Base-by-base conservation (phyloP, 148 eudicot genomes). In the Rhododendron molle region DNA sequence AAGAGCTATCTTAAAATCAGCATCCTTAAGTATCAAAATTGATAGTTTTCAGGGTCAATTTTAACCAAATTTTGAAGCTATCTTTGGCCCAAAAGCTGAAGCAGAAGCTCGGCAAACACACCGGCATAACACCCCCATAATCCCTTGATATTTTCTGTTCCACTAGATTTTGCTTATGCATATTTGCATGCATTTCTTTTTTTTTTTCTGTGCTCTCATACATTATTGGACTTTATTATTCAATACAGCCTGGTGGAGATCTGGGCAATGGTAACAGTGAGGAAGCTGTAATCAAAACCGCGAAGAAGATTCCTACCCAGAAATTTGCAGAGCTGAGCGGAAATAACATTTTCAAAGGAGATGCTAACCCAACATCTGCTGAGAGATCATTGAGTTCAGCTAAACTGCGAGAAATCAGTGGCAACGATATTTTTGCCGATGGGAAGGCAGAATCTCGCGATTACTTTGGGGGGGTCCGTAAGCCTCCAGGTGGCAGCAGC, bases 401-500 rank as follows among this genome's bases (percentile, higher is more conserved):
- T 21, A 96, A 96, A 90, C 89, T 96, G 90, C 89, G 95, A 46
- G 99, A 96, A 89, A 96, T 96, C 77, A 93, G 98, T 46, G 99
- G 99, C 62, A 96, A 90, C 26, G 89, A 95, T 81, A 96, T 96
- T 34, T 96, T 96, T 60, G 88, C 99, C 0, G 99, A 96, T 38
- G 99, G 97, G 85, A 96, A 96, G 87, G 92, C 76, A 36, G 99
- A 95, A 74, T 91, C 97, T 7, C 92, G 99, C 49, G 99, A 94
- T 85, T 94, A 93, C 89, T 90, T 93, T 80, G 97, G 93, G 4
- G 99, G 99, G 38, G 98, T 96, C 0, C 98, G 99, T 40, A 96
- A 96, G 93, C 99, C 99, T 43, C 99, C 99, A 0, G 99, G 99
- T 56, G 98, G 99, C 1, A 95, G 95, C 90, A 96, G 99, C 92